phyloP scores from a whole-genome alignment of 768 basidiomycete species.

The Postia placenta region DNA sequence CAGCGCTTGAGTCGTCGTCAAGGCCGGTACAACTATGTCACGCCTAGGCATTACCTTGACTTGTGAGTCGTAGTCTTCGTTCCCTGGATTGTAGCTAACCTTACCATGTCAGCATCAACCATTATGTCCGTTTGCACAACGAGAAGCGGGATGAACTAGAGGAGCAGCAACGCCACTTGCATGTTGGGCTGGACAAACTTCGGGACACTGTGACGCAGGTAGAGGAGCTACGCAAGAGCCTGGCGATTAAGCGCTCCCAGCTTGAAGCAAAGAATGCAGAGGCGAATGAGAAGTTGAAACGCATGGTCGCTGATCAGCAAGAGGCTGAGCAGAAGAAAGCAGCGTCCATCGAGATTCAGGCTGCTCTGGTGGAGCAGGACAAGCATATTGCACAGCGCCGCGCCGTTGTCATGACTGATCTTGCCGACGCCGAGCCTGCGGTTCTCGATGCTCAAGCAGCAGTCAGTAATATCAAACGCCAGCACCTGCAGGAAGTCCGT shows the following conservation, averaged over 20 bases:
- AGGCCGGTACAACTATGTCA: slow-evolving; percentile 95
- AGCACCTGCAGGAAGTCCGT: slow-evolving; percentile 94
- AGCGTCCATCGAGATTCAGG: slow-evolving; percentile 93
- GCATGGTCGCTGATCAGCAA: slow-evolving; percentile 98
- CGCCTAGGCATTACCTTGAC: slow-evolving; percentile 95
- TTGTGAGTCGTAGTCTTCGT: slow-evolving; percentile 62
- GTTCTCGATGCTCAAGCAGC: slow-evolving; percentile 92
- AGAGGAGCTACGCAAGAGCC: slow-evolving; percentile 90
- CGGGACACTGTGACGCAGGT: slow-evolving; percentile 95
- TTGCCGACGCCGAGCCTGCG: slow-evolving; percentile 96
- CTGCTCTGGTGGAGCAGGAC: slow-evolving; percentile 89
- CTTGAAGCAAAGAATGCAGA: slow-evolving; percentile 90
- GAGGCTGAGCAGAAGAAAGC: slow-evolving; percentile 98
- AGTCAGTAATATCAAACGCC: slow-evolving; percentile 94
- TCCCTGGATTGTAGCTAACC: neutral
- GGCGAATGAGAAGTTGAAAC: slow-evolving; percentile 94
- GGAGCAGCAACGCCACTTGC: slow-evolving; percentile 97
- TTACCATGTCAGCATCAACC: slow-evolving; percentile 69
- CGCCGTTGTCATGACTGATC: slow-evolving; percentile 86
- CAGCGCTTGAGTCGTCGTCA: slow-evolving; percentile 83
- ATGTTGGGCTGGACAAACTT: slow-evolving; percentile 96
- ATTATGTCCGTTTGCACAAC: slow-evolving; percentile 90
- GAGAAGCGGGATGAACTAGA: slow-evolving; percentile 98
- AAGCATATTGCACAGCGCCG: slow-evolving; percentile 82
- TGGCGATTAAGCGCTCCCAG: slow-evolving; percentile 90